phyloP scores from a whole-genome alignment of 495 filamentous ascomycete species.

The Paragyromitra xinjiangensis region DNA sequence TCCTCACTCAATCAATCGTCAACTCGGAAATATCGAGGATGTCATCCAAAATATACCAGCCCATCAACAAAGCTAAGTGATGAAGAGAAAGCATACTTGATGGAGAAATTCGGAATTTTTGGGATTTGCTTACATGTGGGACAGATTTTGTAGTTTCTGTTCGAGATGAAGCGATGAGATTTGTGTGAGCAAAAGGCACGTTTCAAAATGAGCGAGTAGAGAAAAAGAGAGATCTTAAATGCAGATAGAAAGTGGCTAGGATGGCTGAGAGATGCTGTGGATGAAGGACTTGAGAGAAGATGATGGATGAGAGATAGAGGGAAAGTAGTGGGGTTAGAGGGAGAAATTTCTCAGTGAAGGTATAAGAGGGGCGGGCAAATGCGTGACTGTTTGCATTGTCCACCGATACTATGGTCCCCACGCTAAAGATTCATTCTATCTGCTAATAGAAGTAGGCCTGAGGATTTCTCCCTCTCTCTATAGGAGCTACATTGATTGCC shows the following conservation, averaged over 20 bases:
- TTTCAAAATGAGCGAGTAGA: conserved; percentile 10
- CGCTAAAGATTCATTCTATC: not conserved
- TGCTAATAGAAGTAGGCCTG: not conserved
- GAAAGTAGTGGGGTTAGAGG: not conserved
- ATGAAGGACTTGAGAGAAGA: conserved; percentile 2
- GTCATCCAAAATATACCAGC: not conserved
- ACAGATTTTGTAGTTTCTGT: not conserved
- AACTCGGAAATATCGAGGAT: not conserved
- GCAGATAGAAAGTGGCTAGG: not conserved
- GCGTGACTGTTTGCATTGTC: not conserved
- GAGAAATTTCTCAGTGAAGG: not conserved
- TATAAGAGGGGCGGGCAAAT: not conserved
- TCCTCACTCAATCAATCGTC: conserved; percentile 7
- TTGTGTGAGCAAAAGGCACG: conserved; percentile 10
- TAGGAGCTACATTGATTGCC: too few species aligned
- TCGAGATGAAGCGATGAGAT: not conserved
- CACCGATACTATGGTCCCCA: not conserved
- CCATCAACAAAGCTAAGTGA: not conserved
- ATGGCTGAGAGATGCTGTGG: not conserved
- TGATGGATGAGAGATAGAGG: not conserved
- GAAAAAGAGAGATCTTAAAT: not conserved
- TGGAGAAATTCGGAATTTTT: not conserved
- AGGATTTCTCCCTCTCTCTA: not conserved
- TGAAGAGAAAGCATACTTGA: not conserved
- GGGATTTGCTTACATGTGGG: conserved; percentile 3